These are phyloP conservation scores for Pharus latifolius DNA, from an alignment of 176 grass and related monocot species.

Conservation along the genomic window DNA sequence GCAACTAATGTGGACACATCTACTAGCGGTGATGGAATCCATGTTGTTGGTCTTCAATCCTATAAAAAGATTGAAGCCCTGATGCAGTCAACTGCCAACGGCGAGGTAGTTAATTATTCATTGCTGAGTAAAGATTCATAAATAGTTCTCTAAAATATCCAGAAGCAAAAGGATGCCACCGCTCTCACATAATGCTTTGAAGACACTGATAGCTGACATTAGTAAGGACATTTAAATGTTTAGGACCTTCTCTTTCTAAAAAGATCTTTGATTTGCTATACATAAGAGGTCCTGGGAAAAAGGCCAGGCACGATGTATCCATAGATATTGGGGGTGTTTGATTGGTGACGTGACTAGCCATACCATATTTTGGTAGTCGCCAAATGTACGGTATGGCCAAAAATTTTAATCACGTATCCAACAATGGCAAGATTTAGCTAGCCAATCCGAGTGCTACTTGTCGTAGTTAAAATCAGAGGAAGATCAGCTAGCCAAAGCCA, in stretches of 20 bases:
- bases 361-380: too few species aligned
- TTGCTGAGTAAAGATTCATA: conserved; percentile 2
- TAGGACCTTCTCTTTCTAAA: not conserved
- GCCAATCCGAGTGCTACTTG: too few species aligned
- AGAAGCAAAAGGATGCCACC: not conserved
- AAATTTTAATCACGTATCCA: too few species aligned
- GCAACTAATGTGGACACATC: conserved; percentile 66
- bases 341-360: too few species aligned
- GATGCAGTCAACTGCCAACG: conserved; percentile 82
- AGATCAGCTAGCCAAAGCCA: too few species aligned
- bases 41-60: conserved; percentile 82
- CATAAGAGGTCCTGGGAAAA: conserved; percentile 1
- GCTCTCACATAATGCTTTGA: not conserved
- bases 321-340: too few species aligned
- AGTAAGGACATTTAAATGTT: not conserved
- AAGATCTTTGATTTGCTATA: not conserved
- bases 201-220: not conserved
- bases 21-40: conserved; percentile 79
- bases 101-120: conserved; percentile 50
- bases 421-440: too few species aligned
- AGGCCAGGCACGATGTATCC: not conserved
- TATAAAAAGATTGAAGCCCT: conserved; percentile 92
- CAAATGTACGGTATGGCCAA: too few species aligned
- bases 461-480: too few species aligned
- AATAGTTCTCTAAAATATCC: not conserved